Percentiles rank a stretch among this genome's conserved stretches.
phyloP scores from a whole-genome alignment of 106 monocot genomes.

The Dioscorea alata region DNA sequence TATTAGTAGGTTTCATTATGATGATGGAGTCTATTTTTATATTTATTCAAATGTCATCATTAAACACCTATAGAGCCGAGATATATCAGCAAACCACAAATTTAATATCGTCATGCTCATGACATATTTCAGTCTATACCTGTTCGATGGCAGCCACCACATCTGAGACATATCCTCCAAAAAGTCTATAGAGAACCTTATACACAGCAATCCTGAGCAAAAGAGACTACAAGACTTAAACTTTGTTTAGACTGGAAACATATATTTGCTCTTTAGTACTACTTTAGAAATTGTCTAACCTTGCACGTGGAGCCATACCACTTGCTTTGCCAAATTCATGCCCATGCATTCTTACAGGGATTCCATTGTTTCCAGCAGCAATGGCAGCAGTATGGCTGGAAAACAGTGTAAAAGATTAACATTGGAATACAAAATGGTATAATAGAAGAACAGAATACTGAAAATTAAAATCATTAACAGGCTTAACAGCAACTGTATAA shows the following conservation, averaged over 20 bases:
- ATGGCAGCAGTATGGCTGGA: constrained; percentile 91
- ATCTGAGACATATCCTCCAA: constrained; percentile 97
- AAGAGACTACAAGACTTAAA: not conserved
- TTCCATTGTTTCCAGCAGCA: constrained; percentile 98
- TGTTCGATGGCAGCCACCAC: constrained; percentile 98
- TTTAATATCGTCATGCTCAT: no score
- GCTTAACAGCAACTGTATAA: not conserved
- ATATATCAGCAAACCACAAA: no score
- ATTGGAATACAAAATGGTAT: not conserved
- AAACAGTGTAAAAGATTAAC: not conserved
- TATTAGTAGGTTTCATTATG: no score
- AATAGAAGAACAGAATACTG: not conserved
- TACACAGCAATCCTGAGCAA: constrained; percentile 85
- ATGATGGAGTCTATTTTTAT: no score
- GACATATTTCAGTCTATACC: constrained; percentile 25
- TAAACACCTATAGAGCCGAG: no score
- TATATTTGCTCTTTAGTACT: no score
- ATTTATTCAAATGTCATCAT: no score
- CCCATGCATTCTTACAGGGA: constrained; percentile 90
- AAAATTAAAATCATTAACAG: not conserved
- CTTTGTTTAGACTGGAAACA: no score
- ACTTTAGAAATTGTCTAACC: constrained; percentile 29
- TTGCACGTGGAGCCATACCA: constrained; percentile 99
- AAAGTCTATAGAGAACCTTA: constrained; percentile 96
- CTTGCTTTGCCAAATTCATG: constrained; percentile 96